Evolutionary conservation across 2,329 filamentous ascomycete species (phyloP), one percentile per base, ranked within the genome.

Genomic region (Metarhizium guizhouense): DNA sequence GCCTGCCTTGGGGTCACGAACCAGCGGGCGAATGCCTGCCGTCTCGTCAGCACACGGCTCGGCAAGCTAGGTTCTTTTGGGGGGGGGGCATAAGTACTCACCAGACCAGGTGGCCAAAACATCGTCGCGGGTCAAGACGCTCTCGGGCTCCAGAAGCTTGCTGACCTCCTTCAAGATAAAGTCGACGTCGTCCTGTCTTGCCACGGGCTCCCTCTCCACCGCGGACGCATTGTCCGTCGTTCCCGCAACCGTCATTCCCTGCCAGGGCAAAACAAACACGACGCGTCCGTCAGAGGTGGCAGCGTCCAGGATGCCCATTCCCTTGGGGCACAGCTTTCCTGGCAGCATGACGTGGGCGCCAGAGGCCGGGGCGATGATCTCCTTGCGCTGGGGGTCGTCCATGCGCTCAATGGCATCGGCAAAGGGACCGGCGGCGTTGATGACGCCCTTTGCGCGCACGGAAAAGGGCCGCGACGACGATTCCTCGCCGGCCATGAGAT

Each of bases 201-300:
- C 86, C 32, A 90, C 73, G 3, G 89, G 89, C 64, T 90, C 82
- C 54, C 76, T 75, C 57, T 81, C 80, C 60, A 94, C 84, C 18
- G 78, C 73, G 55, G 86, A 87, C 3, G 87, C 84, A 56, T 84
- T 85, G 64, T 94, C 88, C 3, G 88, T 94, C 14, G 88, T 93
- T 62, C 88, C 88, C 52, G 89, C 88, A 58, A 94, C 88, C 6
- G 89, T 93, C 75, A 89, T 89, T 54, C 88, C 88, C 70, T 93
- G 86, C 88, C 88, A 94, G 7, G 88, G 88, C 53, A 94, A 77
- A 69, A 94, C 90, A 76, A 94, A 94, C 64, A 94, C 88, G 60
- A 94, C 88, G 65, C 88, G 84, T n/a, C 88, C 88, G 64, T 94
- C 88, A 0, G 88, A 92, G 3, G 89, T 91, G 45, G 82, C 81